Evolutionary conservation across 2,329 filamentous ascomycete genomes (phyloP), one percentile per base, ranked within the genome.

Genomic region (Lasiodiplodia gonubiensis): DNA sequence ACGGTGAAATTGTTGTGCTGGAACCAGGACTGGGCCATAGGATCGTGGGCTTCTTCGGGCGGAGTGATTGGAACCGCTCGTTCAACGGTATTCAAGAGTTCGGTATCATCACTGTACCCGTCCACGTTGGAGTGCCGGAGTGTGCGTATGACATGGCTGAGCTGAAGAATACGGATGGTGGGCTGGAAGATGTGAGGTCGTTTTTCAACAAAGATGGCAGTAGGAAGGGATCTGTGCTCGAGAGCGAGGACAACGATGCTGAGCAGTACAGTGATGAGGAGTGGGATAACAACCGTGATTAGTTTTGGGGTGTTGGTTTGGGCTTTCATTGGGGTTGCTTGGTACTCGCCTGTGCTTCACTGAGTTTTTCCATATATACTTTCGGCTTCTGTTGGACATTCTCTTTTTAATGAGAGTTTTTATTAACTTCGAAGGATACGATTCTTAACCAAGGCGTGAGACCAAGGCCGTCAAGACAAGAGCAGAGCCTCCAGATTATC

Each of bases 31-130:
- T 68, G 0, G 74, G 76, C 30, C 79, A 85, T 61, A 75, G 75
- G 14, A 80, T 85, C 53, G 75, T 85, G 10, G 83, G 83, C 0
- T 85, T 85, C 69, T 84, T 75, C 67, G 83, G 83, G 2, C 73
- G 70, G 59, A 83, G 78, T 66, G 70, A 71, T 2, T 39, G 42
- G 30, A 37, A 53, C 3, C 35, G 71, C 71, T 46, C 76, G 74
- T 70, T 73, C 69, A 64, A 51, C 57, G 70, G 70, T 4, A 67
- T 73, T 1, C 52, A 71, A 48, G 79, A 84, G 69, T 85, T 85
- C 72, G 83, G 83, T 5, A 84, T 85, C 60, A 76, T 85, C 23
- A 85, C 80, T 1, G 81, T 78, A 4, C 80, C 81, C 0, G 78
- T 73, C 65, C 74, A 73, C 42, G 72, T 80, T 16, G 77, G 79